A percentile compares a stretch with the other conserved stretches of the same genome.
phyloP scores from a whole-genome alignment of 83 land plant genomes.

The Picea abies region DNA sequence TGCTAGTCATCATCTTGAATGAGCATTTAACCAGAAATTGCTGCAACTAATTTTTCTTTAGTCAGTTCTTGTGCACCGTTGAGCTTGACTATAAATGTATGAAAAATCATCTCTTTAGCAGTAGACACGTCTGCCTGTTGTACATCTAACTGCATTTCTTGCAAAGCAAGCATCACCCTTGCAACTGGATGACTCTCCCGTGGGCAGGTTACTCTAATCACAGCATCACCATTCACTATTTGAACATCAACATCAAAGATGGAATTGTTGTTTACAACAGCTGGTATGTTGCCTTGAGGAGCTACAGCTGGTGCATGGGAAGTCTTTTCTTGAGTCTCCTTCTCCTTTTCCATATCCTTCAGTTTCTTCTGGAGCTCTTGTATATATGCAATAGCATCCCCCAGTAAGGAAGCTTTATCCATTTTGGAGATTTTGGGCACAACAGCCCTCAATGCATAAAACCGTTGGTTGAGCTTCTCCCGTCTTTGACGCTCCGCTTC shows the following conservation, averaged over 20 bases:
- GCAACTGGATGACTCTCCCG: conserved; percentile 46
- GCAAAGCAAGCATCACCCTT: conserved; percentile 43
- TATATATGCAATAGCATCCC: conserved; percentile 87
- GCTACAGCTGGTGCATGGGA: conserved; percentile 9
- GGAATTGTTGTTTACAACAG: neutral
- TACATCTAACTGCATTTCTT: conserved; percentile 40
- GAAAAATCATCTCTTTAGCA: conserved; percentile 41
- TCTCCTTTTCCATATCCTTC: conserved; percentile 53
- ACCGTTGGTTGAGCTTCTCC: conserved; percentile 92
- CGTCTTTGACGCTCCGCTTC: conserved; percentile 87
- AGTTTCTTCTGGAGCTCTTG: conserved; percentile 72
- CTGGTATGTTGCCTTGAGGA: conserved; percentile 14
- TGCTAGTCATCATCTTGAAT: too few relatives aligned
- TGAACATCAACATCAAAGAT: conserved; percentile 41
- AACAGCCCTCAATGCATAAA: conserved; percentile 82
- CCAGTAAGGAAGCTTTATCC: conserved; percentile 92
- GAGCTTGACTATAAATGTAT: conserved; percentile 50
- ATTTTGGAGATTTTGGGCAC: conserved; percentile 94
- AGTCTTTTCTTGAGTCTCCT: conserved; percentile 24
- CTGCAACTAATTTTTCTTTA: conserved; percentile 54
- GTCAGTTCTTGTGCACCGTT: conserved; percentile 50
- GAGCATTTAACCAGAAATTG: conserved; percentile 23
- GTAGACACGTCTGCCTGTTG: conserved; percentile 41
- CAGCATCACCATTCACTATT: conserved; percentile 38
- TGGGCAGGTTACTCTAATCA: conserved; percentile 52